Evolutionary conservation across 768 basidiomycete genomes (phyloP), one percentile per base, ranked within the genome.

Genomic region (Boletus rex-veris): DNA sequence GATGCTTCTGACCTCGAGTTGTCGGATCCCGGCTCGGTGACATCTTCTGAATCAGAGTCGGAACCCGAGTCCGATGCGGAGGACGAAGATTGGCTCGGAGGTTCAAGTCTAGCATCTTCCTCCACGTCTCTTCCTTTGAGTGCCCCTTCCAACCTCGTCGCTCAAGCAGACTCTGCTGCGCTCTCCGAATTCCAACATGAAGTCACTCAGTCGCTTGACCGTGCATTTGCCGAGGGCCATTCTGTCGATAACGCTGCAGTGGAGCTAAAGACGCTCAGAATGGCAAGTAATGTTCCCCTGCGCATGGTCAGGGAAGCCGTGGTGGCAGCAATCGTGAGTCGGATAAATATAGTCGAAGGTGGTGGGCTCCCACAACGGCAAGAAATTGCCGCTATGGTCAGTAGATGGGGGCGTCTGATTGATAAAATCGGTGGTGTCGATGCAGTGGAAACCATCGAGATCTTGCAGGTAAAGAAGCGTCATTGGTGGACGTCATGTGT

Each of bases 261-360:
- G 57, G 96, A 98, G 68, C 80, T 98, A 55, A 93, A 96, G 74
- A 97, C 96, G 41, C 80, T 99, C 42, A 89, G 95, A 45, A 96
- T 98, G 92, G 92, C 93, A 35, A 90, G 88, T 64, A 98, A 98
- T 63, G 96, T 98, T 26, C 82, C 90, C 11, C 78, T 97, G 18
- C 80, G 80, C n/a, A 78, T 84, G 47, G 94, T 97, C 15, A 80
- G 90, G 48, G 88, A 94, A 70, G 89, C 88, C 15, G 91, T 98
- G n/a, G 78, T 98, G 36, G 79, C 79, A n/a, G 89, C 84, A 37
- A 78, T 98, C 53, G 84, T 96, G 51, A 83, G 84, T 54, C 80
- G 80, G 54, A 85, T 94, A 43, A 75, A 74, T 45, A 71, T 92
- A 39, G 76, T 84, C 2, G 80, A 80, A 3, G 81, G 77, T 4